Conservation (phyloP, 1,139 yeast species). For the Yamadazyma spencermartinsiae region DNA sequence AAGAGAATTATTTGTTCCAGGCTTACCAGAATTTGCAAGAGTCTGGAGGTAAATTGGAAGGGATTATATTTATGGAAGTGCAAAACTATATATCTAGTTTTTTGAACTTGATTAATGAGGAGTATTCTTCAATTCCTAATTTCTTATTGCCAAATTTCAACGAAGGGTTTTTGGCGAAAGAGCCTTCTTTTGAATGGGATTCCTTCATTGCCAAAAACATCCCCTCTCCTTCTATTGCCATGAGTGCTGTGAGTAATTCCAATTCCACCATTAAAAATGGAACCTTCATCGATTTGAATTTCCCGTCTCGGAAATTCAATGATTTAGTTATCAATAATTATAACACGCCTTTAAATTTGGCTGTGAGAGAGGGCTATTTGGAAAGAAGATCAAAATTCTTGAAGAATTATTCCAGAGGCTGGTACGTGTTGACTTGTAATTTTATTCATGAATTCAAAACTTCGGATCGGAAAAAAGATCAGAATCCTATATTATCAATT, state of each 20-base stretch:
- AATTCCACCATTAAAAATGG: conserved; percentile 31
- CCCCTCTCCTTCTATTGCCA: conserved; percentile 33
- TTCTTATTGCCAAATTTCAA: conserved; percentile 66
- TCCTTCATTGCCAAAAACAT: conserved; percentile 72
- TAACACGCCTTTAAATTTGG: conserved; percentile 67
- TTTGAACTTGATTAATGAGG: conserved; percentile 66
- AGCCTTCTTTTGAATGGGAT: conserved; percentile 87
- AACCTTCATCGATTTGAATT: conserved; percentile 73
- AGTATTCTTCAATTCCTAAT: conserved; percentile 67
- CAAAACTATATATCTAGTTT: conserved; percentile 78
- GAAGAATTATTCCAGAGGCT: conserved; percentile 85
- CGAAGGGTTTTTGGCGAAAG: conserved; percentile 73
- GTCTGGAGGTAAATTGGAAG: conserved; percentile 86
- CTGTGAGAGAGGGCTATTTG: conserved; percentile 75
- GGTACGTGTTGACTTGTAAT: conserved; percentile 87
- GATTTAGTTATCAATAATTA: conserved; percentile 69
- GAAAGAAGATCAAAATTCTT: conserved; percentile 90
- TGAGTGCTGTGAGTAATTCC: conserved; percentile 32
- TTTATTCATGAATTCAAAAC: conserved; percentile 90
- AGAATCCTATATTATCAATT: conserved; percentile 84
- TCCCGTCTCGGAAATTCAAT: conserved; percentile 65
- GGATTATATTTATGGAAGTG: conserved; percentile 81
- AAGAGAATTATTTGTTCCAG: conserved; percentile 84
- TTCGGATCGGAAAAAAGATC: conserved; percentile 77
- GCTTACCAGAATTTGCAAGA: conserved; percentile 85